These are phyloP conservation scores for Leccinum variicolor DNA, from an alignment of 768 basidiomycete species.

Conservation along the genomic window DNA sequence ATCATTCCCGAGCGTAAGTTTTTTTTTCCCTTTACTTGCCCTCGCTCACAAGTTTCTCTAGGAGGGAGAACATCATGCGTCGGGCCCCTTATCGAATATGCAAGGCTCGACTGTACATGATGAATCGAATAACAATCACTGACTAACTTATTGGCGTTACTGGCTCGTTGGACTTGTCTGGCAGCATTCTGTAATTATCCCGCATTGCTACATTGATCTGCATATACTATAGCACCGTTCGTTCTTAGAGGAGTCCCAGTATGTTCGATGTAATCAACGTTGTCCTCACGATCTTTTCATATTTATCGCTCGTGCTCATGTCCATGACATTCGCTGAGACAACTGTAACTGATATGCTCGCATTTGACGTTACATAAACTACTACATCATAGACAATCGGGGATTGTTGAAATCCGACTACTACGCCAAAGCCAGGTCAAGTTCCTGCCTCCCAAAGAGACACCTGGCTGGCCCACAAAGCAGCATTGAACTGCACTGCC, in stretches of 20 bases:
- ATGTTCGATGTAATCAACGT: not conserved
- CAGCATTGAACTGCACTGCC: conserved; percentile 16
- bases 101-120: conserved; percentile 4
- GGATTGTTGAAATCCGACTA: conserved; percentile 85
- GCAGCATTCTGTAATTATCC: not conserved
- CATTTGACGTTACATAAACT: conserved; percentile 11
- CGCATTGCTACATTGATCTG: not conserved
- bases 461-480: conserved; percentile 25
- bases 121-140: conserved; percentile 1
- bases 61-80: conserved; percentile 7
- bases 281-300: not conserved
- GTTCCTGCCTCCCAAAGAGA: conserved; percentile 26
- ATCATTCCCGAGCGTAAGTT: conserved; percentile 14
- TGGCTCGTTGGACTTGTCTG: not conserved
- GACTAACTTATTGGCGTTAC: conserved; percentile 4
- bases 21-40: not conserved
- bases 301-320: not conserved
- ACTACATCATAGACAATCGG: conserved; percentile 22
- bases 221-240: not conserved
- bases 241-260: not conserved
- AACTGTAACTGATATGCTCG: not conserved
- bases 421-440: conserved; percentile 37
- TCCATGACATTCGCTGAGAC: not conserved
- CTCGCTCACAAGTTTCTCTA: not conserved
- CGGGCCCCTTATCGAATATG: not conserved